Evolutionary conservation across 2,329 filamentous ascomycete genomes (phyloP), one percentile per base, ranked within the genome.

Genomic region (Sporothrix sp.): DNA sequence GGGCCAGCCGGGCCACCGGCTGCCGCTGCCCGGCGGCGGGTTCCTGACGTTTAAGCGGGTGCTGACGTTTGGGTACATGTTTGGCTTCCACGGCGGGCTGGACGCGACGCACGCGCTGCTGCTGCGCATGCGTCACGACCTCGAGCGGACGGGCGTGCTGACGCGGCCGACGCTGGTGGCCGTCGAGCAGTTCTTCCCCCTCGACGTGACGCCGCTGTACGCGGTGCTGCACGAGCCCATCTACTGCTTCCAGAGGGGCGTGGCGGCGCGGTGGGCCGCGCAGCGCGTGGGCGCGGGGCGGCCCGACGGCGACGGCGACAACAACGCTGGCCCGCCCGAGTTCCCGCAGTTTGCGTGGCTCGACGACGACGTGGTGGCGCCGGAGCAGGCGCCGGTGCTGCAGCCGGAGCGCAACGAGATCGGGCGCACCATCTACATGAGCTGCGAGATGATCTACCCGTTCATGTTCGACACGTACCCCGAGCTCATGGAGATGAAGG

Each of bases 401-500:
- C 6, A 13, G 21, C 21, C 25, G 4, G 37, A 33, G 20, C 23
- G 1, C 13, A 10, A 23, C 10, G 18, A 48, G 20, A 44, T 39
- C 35, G 42, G 30, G 8, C 14, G 20, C 33, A 38, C 32, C 4
- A 16, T 33, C 20, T 85, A 78, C 65, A 95, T 96, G 68, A 88
- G 87, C 0, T 89, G 90, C 53, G 91, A 97, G 69, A 96, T 95
- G 88, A 78, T 95, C 46, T 95, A 82, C 64, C 84, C 85, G 1
- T 84, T 86, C 66, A 85, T 90, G 74, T 90, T 95, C 58, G 80
- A 89, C 33, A 83, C 83, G 14, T 91, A 87, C 61, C 72, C 79
- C 1, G 88, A 94, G 64, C 78, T 97, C 18, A 69, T 69, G n/a
- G 71, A 79, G 52, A 67, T 97, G 42, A 76, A 76, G 50, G 71